Evolutionary conservation across 1,139 yeast species (phyloP), one percentile per base, ranked within the genome.

Genomic region (Pichia sp.): DNA sequence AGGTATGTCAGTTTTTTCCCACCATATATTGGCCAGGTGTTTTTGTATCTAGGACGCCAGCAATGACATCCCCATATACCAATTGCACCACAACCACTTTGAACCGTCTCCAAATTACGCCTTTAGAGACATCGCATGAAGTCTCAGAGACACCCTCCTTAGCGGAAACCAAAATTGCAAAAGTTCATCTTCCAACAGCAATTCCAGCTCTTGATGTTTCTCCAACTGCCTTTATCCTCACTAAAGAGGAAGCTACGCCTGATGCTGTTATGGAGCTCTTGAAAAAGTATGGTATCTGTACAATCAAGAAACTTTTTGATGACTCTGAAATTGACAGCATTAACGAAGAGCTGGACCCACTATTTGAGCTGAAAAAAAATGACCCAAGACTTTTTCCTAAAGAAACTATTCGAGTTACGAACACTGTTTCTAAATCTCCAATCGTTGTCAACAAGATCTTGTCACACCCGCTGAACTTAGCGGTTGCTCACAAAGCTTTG

Each of bases 371-470:
- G n/a, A 54, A 50, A 19, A 47, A 47, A 43, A 43, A 54, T 26
- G 59, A 56, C 42, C 54, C 54, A 31, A 49, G 59, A 36, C 32
- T 56, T 5, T 56, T 52, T 31, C 59, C 59, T 5, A 54, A 53
- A 19, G 57, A 56, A 50, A 54, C 59, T 3, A 36, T 54, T 4
- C 46, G 57, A 38, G 54, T 56, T 13, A 54, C 59, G 1, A 49
- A 52, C n/a, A 54, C 57, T 4, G 57, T 56, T 11, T 50, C 56
- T 7, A 56, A 56, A 50, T 52, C 56, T n/a, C 56, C 59, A 1
- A 11, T n/a, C 2, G 59, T 56, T 36, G 59, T 56, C 16, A 47
- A 53, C 16, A 56, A 54, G 16, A 45, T 56, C 6, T 16, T 56
- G 47, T 52, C 56, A 1, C 54, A 56, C 38, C 57, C 57, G 1